Evolutionary conservation across 1,139 yeast genomes (phyloP).

Genomic region (Debaryomycetaceae sp.): DNA sequence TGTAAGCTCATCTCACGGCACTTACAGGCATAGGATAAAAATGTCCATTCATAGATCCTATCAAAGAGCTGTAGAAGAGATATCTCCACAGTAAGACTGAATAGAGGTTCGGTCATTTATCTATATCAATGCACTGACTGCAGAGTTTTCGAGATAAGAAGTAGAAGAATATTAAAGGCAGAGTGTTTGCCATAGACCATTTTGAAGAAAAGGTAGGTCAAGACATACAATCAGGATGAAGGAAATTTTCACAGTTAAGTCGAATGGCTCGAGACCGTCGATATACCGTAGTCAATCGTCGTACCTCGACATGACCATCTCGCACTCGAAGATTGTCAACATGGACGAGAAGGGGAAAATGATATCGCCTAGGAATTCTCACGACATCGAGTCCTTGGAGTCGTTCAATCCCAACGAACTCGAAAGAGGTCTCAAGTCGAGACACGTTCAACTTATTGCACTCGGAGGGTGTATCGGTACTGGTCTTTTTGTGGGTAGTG

Average conservation of each 20-base stretch:
- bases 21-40: neutral
- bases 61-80: neutral
- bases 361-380: conserved; percentile 21
- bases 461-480: conserved; percentile 43
- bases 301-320: conserved; percentile 28
- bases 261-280: conserved; percentile 12
- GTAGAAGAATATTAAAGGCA: neutral
- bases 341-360: conserved; percentile 29
- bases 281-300: conserved; percentile 18
- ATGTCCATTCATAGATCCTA: neutral
- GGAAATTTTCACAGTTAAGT: conserved; percentile 12
- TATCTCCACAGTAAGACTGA: neutral
- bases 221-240: conserved; percentile 5
- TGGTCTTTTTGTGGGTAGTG: conserved; percentile 46
- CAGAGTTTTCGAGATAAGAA: neutral
- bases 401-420: conserved; percentile 17
- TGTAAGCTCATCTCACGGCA: neutral
- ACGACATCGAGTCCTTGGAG: conserved; percentile 11
- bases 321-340: conserved; percentile 30
- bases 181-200: neutral
- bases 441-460: conserved; percentile 38
- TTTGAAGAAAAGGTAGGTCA: neutral
- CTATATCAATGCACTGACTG: too few relatives aligned
- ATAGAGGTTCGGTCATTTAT: too few relatives aligned
- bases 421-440: conserved; percentile 35